Evolutionary conservation across 2,329 filamentous ascomycete species (phyloP), one percentile per base, ranked within the genome.

Genomic region (Zymoseptoria brevis): DNA sequence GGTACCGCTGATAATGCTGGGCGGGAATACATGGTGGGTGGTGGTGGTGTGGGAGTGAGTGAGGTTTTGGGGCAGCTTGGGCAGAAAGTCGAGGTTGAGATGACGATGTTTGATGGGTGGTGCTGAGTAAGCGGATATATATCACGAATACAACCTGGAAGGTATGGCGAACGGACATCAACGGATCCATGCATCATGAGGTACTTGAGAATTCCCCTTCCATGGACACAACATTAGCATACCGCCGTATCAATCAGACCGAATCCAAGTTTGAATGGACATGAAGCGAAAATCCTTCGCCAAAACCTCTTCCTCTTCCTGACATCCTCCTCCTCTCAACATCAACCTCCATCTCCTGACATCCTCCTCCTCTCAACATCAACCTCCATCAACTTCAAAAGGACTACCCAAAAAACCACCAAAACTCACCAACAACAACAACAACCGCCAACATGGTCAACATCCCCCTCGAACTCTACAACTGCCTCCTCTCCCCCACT

Each of bases 11-110:
- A 68, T 22, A 71, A 59, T 41, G 67, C 68, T 55, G 66, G 63
- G 59, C 66, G 64, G 51, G 69, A 68, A 52, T 70, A 70, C 69
- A 71, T 71, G 54, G 53, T 68, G 59, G 54, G 35, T 41, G 35
- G 48, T 41, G 22, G 54, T 60, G 58, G 55, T 30, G 50, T 50
- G 22, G 61, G 48, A 35, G 54, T n/a, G n/a, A 49, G 3, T 58
- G 57, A 48, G 4, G 48, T 29, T 52, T 53, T 19, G 49, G 49
- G 26, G 26, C 30, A 21, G 35, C 35, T 22, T 53, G 45, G 57
- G 29, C 24, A 49, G 56, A 50, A 57, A 50, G 54, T 61, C 26
- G 52, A 58, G 35, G 58, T 26, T 51, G 50, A 22, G 30, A 57
- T 59, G 57, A 59, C 55, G 60, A 53, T 55, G 49, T 55, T 53